A percentile compares a stretch with the other conserved stretches of the same genome.
Conservation (phyloP, 2,329 filamentous ascomycete species). For the Colletotrichum cereale region DNA sequence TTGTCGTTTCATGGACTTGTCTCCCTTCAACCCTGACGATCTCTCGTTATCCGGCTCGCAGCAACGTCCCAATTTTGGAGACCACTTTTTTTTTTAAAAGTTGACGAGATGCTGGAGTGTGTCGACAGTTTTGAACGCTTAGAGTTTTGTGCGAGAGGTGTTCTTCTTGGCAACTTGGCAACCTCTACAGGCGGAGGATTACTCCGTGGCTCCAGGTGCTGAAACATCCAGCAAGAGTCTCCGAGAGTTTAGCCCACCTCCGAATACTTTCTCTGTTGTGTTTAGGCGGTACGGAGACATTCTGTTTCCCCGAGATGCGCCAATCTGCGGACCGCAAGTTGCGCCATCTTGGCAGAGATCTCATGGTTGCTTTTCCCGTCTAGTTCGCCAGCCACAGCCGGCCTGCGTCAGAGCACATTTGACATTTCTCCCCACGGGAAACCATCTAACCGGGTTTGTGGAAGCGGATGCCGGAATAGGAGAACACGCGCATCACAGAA, state of each 20-base stretch:
- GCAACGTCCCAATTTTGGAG: neutral
- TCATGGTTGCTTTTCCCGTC: conserved; percentile 4
- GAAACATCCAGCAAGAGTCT: conserved; percentile 28
- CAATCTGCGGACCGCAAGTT: conserved; percentile 2
- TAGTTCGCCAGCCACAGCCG: conserved; percentile 13
- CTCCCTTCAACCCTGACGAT: neutral
- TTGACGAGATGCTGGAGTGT: neutral
- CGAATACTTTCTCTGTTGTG: conserved; percentile 10
- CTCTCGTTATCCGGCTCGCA: neutral
- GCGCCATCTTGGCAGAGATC: conserved; percentile 17
- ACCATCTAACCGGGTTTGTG: neutral
- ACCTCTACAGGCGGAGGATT: conserved; percentile 10
- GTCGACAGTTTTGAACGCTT: conserved; percentile 12
- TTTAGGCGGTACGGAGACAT: conserved; percentile 16
- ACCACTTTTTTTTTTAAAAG: neutral
- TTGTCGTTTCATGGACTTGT: neutral
- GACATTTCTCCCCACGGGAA: neutral
- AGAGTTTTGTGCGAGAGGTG: conserved; percentile 4
- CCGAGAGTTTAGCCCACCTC: neutral
- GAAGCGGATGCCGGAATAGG: neutral
- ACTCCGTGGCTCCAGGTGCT: neutral
- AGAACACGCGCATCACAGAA: neutral
- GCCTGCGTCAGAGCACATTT: neutral
- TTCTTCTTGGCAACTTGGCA: conserved; percentile 3
- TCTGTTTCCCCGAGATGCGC: neutral